A percentile compares a stretch with the other conserved stretches of the same genome.
phyloP scores from a whole-genome alignment of 78 protist species.

The Capsaspora owczarzaki region DNA sequence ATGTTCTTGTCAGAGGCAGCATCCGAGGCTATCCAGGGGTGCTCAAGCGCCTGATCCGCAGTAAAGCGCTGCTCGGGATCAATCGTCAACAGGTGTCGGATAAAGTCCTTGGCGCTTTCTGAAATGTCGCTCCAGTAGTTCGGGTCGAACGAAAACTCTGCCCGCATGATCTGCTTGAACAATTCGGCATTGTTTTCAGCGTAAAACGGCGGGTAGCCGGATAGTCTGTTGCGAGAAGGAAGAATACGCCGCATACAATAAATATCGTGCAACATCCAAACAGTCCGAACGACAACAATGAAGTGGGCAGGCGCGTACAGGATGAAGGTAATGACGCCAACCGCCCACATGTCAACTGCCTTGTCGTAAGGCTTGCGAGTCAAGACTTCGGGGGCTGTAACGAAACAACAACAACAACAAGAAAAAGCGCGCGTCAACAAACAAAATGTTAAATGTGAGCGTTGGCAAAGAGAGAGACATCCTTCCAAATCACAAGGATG shows the following conservation, averaged over 20 bases:
- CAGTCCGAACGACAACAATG: background rate
- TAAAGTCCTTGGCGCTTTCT: conserved; percentile 1
- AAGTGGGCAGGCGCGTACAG: background rate
- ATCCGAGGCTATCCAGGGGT: conserved; percentile 15
- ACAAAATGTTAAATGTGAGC: too few relatives aligned
- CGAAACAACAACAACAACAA: background rate
- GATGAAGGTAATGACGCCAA: conserved; percentile 42
- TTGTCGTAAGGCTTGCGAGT: background rate
- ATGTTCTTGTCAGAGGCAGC: background rate
- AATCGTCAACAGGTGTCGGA: background rate
- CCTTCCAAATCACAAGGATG: too few relatives aligned
- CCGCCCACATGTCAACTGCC: conserved; percentile 42
- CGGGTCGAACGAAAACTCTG: background rate
- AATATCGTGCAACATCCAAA: background rate
- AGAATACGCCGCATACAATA: background rate
- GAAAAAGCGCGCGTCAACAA: background rate
- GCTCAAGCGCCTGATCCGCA: background rate
- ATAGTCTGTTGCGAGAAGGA: background rate
- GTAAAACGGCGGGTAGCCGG: background rate
- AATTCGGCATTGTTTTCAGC: background rate
- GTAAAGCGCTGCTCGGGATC: conserved; percentile 21
- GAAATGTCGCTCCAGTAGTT: background rate
- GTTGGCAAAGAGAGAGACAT: too few relatives aligned
- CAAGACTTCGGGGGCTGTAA: background rate
- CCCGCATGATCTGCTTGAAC: background rate